Evolutionary conservation across 306 rosid genomes (phyloP), one percentile per base, ranked within the genome.

Genomic region (Oxytropis ochrocephala): DNA sequence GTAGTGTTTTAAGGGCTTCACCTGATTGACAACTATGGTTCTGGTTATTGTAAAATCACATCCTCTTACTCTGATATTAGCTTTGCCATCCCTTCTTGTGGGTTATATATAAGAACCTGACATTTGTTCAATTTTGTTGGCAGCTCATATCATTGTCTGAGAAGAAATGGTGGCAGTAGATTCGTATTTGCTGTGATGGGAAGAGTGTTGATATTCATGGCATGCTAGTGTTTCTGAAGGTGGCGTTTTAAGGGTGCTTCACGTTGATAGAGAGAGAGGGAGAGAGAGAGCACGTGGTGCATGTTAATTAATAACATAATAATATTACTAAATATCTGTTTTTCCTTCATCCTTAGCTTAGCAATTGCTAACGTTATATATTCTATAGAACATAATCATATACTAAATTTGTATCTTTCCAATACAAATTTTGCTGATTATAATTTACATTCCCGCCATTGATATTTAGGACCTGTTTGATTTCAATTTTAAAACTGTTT

Each of bases 101-200:
- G n/a, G n/a, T n/a, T n/a, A n/a, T 21, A 21, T 21, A 21, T 30
- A 32, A 16, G 49, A 68, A 51, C 21, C 69, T 81, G 43, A 77
- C 57, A n/a, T 75, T 72, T 77, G 4, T 67, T 80, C 58, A 38
- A 42, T 82, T 81, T 81, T 42, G 43, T 69, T 87, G 62, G 70
- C 96, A 91, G 97, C 91, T 91, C 6, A 78, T 88, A 79, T 91
- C 96, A 36, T 74, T 88, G 77, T 88, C 88, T 7, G 96, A 83
- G 88, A 86, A 86, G 85, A 91, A 82, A 75, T 79, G 86, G 92
- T 79, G 87, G 87, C 69, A 64, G 72, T 79, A 72, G 75, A 60
- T 58, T 17, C 35, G 9, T 11, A 30, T 24, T 38, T 16, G 70
- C 69, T 66, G 4, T 52, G 51, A 42, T 49, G 54, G 73, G 62